phyloP scores from a whole-genome alignment of 257 asterid species.

The Nicotiana attenuata region DNA sequence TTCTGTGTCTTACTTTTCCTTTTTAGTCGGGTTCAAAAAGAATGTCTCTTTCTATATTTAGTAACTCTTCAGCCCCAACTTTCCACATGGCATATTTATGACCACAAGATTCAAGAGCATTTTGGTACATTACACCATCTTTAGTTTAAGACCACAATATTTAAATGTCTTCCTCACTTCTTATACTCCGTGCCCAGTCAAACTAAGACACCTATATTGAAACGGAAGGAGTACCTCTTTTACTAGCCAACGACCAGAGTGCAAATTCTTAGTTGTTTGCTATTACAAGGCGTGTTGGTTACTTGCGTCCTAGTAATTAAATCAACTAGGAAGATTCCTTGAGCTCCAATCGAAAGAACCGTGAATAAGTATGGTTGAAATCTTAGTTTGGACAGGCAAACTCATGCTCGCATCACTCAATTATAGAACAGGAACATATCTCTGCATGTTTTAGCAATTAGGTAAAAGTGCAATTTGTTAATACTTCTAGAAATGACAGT shows the following conservation, averaged over 20 bases:
- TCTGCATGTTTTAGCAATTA: background rate
- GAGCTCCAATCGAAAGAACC: background rate
- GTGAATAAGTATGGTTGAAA: background rate
- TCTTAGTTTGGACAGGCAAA: background rate
- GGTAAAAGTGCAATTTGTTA: background rate
- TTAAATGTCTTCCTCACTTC: no score
- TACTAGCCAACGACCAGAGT: background rate
- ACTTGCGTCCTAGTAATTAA: background rate
- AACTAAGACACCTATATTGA: no score
- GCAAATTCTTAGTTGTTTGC: background rate
- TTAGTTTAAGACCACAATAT: no score
- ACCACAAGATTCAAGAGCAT: no score
- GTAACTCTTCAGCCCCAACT: no score
- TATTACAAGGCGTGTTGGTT: background rate
- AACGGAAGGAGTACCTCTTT: background rate
- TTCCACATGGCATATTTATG: no score
- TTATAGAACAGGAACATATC: background rate
- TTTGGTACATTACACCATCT: no score
- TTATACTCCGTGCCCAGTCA: no score
- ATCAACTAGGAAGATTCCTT: background rate
- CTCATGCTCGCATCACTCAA: background rate
- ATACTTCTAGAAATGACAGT: background rate
- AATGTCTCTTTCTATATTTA: no score
- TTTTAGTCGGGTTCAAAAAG: no score
- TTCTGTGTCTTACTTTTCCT: no score